phyloP scores from a whole-genome alignment of 2,329 filamentous ascomycete genomes.

The Calonectria pseudoreteaudii region DNA sequence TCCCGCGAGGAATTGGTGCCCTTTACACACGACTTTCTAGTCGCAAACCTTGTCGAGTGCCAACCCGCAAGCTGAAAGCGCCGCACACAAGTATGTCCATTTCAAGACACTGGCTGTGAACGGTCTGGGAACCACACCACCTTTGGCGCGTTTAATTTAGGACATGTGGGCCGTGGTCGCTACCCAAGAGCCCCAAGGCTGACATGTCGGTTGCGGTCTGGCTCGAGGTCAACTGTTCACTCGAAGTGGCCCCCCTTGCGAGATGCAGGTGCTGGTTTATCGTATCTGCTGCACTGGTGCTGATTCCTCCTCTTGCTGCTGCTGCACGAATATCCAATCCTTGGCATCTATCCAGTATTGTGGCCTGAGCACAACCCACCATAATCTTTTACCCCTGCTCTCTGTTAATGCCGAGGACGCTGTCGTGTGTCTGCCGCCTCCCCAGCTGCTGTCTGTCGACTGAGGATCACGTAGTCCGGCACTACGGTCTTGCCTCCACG shows the following conservation, averaged over 20 bases:
- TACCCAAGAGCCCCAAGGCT: slow-evolving; percentile 19
- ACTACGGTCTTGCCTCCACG: slow-evolving; percentile 64
- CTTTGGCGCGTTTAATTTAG: slow-evolving; percentile 24
- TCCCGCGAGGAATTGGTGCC: background rate
- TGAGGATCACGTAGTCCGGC: slow-evolving; percentile 72
- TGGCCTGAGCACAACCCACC: background rate
- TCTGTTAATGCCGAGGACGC: slow-evolving; percentile 21
- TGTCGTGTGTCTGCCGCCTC: slow-evolving; percentile 24
- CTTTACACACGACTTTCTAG: background rate
- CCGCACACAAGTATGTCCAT: slow-evolving; percentile 3
- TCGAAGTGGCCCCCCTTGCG: background rate
- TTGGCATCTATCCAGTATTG: background rate
- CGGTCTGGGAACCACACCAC: background rate
- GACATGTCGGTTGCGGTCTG: slow-evolving; percentile 17
- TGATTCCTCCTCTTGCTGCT: background rate
- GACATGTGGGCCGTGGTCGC: slow-evolving; percentile 16
- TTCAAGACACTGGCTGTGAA: slow-evolving; percentile 9
- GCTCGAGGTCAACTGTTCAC: background rate
- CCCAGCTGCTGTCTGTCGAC: slow-evolving; percentile 53
- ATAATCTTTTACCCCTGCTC: background rate
- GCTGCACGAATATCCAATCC: background rate
- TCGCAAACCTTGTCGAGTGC: slow-evolving; percentile 12
- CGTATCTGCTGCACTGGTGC: background rate
- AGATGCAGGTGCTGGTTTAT: background rate
- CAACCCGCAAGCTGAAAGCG: background rate